Base-by-base conservation (phyloP, 192 early-diverging fungal species). In the Fimicolochytrium jonesii region DNA sequence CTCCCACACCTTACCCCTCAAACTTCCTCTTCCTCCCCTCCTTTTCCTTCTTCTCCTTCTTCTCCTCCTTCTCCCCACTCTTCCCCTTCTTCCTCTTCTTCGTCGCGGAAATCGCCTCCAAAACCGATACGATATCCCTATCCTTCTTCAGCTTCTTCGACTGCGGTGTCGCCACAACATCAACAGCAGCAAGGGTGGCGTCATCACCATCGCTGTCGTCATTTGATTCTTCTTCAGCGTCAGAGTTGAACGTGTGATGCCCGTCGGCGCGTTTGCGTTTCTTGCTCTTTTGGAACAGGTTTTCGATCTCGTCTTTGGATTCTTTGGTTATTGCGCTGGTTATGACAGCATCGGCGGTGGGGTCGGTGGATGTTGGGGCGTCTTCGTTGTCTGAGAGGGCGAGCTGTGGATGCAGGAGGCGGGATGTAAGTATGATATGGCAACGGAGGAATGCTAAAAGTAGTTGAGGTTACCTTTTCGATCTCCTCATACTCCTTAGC, bases 81-180 rank as follows among this genome's bases (percentile, higher is more conserved):
- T 68, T 68, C 41, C 55, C 25, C 31, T 42, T 50, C 57, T 59
- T 67, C 10, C 53, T 41, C 30, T 64, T 64, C 36, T 47, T 59
- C 2, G 69, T 84, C 0, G 77, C 79, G 13, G 73, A 69, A 49
- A 86, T 79, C 3, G 82, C 82, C 26, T 76, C 73, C 59, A 86
- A 46, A 6, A 86, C 79, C 36, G 60, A 66, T 4, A 47, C 74
- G 28, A 86, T 56, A 43, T 78, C 77, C 50, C 80, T 82, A 20
- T 70, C 68, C 35, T 47, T 55, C 4, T 54, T 51, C 11, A 20
- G 36, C 26, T 36, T 56, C 45, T 37, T 60, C 13, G 18, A n/a
- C 25, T 49, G 44, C 1, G 23, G 22, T 3, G 37, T 29, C 15
- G 4, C 15, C 7, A 17, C 48, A 15, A 6, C 51, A 25, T 13